Percentiles rank a stretch among this genome's conserved stretches.
Evolutionary conservation across 208 protist genomes (phyloP).

Genomic region (Trypanosoma caninum): DNA sequence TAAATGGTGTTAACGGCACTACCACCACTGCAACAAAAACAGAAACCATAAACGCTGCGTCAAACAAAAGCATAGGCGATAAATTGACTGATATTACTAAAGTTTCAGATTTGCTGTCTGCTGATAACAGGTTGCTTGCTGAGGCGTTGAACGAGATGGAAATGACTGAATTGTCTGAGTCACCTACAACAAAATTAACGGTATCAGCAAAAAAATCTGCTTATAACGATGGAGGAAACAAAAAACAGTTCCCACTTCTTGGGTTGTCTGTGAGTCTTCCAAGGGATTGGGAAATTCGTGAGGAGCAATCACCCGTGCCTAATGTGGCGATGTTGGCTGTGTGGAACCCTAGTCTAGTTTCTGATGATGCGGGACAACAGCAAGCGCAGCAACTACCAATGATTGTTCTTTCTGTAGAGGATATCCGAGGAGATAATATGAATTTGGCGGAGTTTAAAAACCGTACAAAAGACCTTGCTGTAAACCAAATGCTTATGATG

Average conservation of each 20-base stretch:
- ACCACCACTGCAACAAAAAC: not conserved
- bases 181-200: not conserved
- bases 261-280: constrained; percentile 56
- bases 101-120: not conserved
- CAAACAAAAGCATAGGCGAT: not conserved
- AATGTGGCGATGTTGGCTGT: constrained; percentile 80
- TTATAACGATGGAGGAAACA: not conserved
- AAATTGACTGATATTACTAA: constrained; percentile 1
- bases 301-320: constrained; percentile 70
- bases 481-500: constrained; percentile 85
- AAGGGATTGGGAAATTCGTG: constrained; percentile 54
- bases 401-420: constrained; percentile 74
- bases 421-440: constrained; percentile 69
- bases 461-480: constrained; percentile 59
- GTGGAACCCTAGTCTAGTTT: constrained; percentile 56
- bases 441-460: constrained; percentile 73
- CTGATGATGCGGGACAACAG: constrained; percentile 23
- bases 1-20: not conserved
- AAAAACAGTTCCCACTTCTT: constrained; percentile 32
- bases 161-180: not conserved
- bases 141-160: constrained; percentile 17
- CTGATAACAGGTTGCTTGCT: constrained; percentile 8
- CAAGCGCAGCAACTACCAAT: constrained; percentile 45
- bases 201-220: not conserved
- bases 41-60: not conserved